phyloP scores from a whole-genome alignment of 139 green algal genomes.

The Nannochloris sp. region DNA sequence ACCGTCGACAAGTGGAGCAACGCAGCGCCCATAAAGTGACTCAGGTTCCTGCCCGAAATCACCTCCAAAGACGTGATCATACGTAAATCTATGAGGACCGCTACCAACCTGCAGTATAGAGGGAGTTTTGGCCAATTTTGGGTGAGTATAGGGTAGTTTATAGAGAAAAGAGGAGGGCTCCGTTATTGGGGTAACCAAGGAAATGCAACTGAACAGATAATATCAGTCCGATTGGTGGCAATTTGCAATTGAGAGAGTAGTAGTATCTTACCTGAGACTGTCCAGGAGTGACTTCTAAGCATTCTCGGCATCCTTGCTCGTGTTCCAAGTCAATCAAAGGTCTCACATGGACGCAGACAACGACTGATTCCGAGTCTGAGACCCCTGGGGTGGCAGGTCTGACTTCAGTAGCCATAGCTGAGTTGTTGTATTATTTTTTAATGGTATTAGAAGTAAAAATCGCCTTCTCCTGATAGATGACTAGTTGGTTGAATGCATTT shows the following conservation, averaged over 20 bases:
- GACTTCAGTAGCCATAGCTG: not conserved
- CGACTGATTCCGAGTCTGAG: conserved; percentile 18
- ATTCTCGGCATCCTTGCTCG: conserved; percentile 54
- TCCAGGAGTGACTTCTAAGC: conserved; percentile 55
- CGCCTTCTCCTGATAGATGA: not conserved
- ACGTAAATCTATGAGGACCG: conserved; percentile 64
- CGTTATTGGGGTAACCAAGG: not conserved
- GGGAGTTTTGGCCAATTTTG: not conserved
- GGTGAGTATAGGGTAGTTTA: not conserved
- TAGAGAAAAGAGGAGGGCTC: not conserved
- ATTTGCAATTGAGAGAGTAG: not conserved
- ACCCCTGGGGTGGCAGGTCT: not conserved
- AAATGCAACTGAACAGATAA: not conserved
- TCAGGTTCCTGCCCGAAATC: conserved; percentile 20
- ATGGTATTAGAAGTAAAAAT: not conserved
- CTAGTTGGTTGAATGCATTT: not conserved
- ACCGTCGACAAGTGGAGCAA: conserved; percentile 73
- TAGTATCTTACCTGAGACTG: conserved; percentile 51
- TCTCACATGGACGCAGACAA: conserved; percentile 78
- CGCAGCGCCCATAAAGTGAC: conserved; percentile 60
- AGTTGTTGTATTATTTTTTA: not conserved
- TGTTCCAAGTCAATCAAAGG: conserved; percentile 71
- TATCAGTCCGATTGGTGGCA: not conserved
- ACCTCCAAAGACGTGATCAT: conserved; percentile 76
- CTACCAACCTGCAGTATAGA: conserved; percentile 32